These are phyloP conservation scores for Blastobotrys terrestris DNA, from an alignment of 805 yeast species.

Conservation along the genomic window DNA sequence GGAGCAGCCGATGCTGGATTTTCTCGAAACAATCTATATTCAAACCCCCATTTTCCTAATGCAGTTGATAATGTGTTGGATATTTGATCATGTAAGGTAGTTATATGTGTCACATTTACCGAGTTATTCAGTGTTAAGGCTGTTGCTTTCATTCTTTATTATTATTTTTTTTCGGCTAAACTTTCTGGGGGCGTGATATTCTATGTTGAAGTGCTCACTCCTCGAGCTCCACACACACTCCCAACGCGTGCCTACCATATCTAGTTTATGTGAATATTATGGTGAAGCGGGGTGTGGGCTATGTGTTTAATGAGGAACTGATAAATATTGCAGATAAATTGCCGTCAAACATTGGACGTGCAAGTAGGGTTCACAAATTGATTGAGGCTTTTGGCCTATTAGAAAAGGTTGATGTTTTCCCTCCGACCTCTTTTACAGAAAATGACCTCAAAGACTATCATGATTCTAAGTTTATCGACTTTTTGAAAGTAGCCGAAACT, in stretches of 20 bases:
- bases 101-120: conserved; percentile 38
- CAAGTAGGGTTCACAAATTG: conserved; percentile 38
- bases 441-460: conserved; percentile 47
- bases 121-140: not conserved
- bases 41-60: conserved; percentile 63
- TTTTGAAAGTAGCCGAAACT: conserved; percentile 31
- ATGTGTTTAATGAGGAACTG: conserved; percentile 20
- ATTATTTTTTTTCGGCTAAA: not conserved
- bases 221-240: no score
- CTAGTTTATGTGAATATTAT: not conserved
- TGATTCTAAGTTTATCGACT: conserved; percentile 37
- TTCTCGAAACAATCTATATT: conserved; percentile 59
- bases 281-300: conserved; percentile 18
- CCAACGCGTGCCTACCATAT: not conserved
- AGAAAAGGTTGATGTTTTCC: conserved; percentile 25
- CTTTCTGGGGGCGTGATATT: not conserved
- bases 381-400: conserved; percentile 38
- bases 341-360: conserved; percentile 51
- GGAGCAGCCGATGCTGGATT: conserved; percentile 38
- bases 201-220: no score
- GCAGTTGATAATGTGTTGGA: conserved; percentile 59
- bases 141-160: not conserved
- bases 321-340: conserved; percentile 34
- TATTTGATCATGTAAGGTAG: conserved; percentile 64
- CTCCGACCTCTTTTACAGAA: conserved; percentile 27